Conservation (phyloP, 768 basidiomycete genomes). For the Neoboletus brunneissimus region DNA sequence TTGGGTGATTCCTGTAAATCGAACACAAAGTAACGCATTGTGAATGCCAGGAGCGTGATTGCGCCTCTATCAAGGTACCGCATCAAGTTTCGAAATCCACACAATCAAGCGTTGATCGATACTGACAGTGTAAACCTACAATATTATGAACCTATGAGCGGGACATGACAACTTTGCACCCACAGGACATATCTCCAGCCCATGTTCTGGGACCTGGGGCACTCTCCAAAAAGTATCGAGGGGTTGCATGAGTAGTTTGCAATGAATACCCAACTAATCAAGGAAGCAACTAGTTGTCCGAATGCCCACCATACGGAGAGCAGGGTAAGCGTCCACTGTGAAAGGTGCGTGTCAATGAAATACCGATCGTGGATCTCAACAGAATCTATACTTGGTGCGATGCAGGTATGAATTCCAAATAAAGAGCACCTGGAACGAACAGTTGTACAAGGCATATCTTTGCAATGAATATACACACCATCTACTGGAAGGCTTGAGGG, state of each 20-base stretch:
- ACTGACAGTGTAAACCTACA: conserved; percentile 42
- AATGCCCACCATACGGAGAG: conserved; percentile 55
- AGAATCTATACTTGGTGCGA: conserved; percentile 35
- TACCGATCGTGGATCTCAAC: background rate
- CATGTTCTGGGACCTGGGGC: conserved; percentile 49
- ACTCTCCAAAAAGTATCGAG: conserved; percentile 35
- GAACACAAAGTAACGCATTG: conserved; percentile 55
- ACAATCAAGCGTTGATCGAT: background rate
- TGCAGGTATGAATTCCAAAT: conserved; percentile 43
- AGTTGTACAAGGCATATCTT: background rate
- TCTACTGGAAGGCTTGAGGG: conserved; percentile 42
- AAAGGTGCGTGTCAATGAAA: background rate
- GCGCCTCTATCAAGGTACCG: conserved; percentile 33
- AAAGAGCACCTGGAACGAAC: conserved; percentile 39
- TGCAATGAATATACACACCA: conserved; percentile 32
- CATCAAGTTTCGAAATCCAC: conserved; percentile 1
- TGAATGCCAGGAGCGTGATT: conserved; percentile 51
- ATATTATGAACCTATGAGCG: background rate
- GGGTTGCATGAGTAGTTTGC: conserved; percentile 51
- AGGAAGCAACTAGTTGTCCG: conserved; percentile 48
- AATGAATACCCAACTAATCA: conserved; percentile 56
- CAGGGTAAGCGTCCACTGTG: conserved; percentile 52
- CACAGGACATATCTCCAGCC: conserved; percentile 60
- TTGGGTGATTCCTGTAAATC: conserved; percentile 62
- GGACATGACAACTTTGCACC: background rate